Evolutionary conservation across 495 filamentous ascomycete species (phyloP), one percentile per base, ranked within the genome.

Genomic region (Jackrogersella multiformis): DNA sequence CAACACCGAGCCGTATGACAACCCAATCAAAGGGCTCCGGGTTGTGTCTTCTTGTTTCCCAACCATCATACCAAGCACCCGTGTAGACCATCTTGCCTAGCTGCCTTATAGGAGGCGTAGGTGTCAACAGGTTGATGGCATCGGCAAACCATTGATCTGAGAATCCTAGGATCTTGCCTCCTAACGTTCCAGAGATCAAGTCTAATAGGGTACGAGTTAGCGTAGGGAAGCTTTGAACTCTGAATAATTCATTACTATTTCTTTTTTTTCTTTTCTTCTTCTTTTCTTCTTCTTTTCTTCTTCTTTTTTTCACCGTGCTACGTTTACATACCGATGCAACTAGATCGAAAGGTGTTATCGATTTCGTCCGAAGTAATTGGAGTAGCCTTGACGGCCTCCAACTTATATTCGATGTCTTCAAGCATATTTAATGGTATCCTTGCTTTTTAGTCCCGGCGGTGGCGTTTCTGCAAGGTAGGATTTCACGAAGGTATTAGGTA

Each of bases 31-130:
- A 92, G 2, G 87, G 84, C 23, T 86, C 82, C 0, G 84, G 77
- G 75, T 97, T 97, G 80, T 97, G 94, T 46, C 94, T 82, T 13
- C 93, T 85, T 1, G 93, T 96, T 76, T 97, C 94, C 94, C 93
- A 97, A 21, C 93, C 93, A 73, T 97, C 93, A 76, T 93, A 97
- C 94, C 94, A 97, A 20, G 92, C 91, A 62, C 93, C 93, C 8
- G 92, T 86, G 72, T 89, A 87, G 48, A 93, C 88, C 82, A 94
- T 96, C 76, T 93, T 87, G 58, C 92, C 93, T 0, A 89, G 88
- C 66, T 90, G 87, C 62, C 87, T 85, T 70, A 97, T 86, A 4
- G 94, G 91, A 2, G 90, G 79, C 0, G 86, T 86, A 0, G 91
- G 90, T 13, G 86, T 94, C 54, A 92, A 78, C 66, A 97, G 86